These are phyloP conservation scores for Xerocomus spinulosus DNA, from an alignment of 768 basidiomycete species.

Conservation along the genomic window DNA sequence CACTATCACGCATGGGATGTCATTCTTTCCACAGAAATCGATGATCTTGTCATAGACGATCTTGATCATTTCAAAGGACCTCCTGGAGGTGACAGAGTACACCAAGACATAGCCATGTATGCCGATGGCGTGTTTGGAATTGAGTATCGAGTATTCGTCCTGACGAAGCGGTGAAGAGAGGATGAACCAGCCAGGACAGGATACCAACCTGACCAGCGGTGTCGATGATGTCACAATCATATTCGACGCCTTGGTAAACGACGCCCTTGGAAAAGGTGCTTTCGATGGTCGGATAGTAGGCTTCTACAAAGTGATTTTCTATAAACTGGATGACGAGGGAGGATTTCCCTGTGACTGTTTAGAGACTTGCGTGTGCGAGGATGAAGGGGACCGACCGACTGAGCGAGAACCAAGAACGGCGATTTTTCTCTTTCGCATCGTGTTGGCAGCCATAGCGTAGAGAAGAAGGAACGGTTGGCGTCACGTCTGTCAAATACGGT, in stretches of 20 bases:
- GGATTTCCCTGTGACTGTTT: constrained; percentile 72
- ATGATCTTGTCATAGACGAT: constrained; percentile 92
- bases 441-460: constrained; percentile 31
- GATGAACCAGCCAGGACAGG: background rate
- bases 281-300: constrained; percentile 96
- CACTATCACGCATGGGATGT: constrained; percentile 91
- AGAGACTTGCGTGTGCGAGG: constrained; percentile 11
- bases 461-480: constrained; percentile 5
- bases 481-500: constrained; percentile 12
- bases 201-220: constrained; percentile 87
- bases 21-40: constrained; percentile 76
- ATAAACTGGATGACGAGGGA: constrained; percentile 92
- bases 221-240: constrained; percentile 96
- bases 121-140: constrained; percentile 91
- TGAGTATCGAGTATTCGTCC: constrained; percentile 96
- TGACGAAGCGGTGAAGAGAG: constrained; percentile 3
- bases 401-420: constrained; percentile 84
- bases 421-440: constrained; percentile 80
- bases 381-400: constrained; percentile 57
- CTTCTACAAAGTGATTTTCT: constrained; percentile 86
- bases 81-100: constrained; percentile 85
- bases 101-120: constrained; percentile 97
- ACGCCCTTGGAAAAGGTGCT: constrained; percentile 82
- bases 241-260: constrained; percentile 83
- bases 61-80: constrained; percentile 93